Percentiles rank a stretch among this genome's conserved stretches.
Evolutionary conservation across 2,329 filamentous ascomycete species (phyloP).

Genomic region (Ophiostoma australiae): DNA sequence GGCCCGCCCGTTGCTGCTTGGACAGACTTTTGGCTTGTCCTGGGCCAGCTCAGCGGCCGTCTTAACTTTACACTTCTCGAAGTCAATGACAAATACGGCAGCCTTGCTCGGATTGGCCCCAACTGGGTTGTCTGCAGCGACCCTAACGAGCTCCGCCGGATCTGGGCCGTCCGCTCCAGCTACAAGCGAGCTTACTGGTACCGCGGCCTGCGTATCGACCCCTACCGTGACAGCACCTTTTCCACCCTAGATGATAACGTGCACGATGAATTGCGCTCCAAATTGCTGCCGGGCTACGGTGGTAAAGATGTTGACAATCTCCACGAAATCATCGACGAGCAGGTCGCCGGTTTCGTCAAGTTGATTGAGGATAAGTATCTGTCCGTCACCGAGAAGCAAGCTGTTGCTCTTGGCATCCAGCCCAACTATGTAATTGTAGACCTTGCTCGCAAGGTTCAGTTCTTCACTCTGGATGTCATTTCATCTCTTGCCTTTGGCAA

Average conservation of each 20-base stretch:
- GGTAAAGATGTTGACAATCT: conserved; percentile 34
- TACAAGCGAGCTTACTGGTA: conserved; percentile 40
- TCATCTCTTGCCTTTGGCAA: conserved; percentile 47
- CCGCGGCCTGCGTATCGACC: conserved; percentile 47
- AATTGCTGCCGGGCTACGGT: conserved; percentile 33
- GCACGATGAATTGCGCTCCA: conserved; percentile 39
- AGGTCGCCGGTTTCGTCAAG: conserved; percentile 41
- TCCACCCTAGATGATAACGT: conserved; percentile 44
- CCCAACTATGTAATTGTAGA: conserved; percentile 31
- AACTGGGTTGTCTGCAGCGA: conserved; percentile 34
- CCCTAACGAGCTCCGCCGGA: conserved; percentile 31
- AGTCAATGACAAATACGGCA: conserved; percentile 29
- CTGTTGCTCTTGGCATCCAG: neutral
- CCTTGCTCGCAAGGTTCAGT: conserved; percentile 46
- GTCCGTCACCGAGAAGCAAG: conserved; percentile 35
- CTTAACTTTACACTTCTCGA: conserved; percentile 30
- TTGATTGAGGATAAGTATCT: conserved; percentile 43
- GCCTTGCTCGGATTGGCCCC: conserved; percentile 31
- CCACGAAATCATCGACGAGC: conserved; percentile 40
- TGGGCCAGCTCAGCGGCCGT: conserved; percentile 30
- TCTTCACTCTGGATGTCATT: conserved; percentile 53
- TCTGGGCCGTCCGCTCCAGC: conserved; percentile 33
- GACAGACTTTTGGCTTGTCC: conserved; percentile 34
- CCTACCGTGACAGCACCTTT: conserved; percentile 47
- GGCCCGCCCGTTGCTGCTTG: conserved; percentile 32